phyloP scores from a whole-genome alignment of 2,329 filamentous ascomycete genomes.

The Zopfia rhizophila region DNA sequence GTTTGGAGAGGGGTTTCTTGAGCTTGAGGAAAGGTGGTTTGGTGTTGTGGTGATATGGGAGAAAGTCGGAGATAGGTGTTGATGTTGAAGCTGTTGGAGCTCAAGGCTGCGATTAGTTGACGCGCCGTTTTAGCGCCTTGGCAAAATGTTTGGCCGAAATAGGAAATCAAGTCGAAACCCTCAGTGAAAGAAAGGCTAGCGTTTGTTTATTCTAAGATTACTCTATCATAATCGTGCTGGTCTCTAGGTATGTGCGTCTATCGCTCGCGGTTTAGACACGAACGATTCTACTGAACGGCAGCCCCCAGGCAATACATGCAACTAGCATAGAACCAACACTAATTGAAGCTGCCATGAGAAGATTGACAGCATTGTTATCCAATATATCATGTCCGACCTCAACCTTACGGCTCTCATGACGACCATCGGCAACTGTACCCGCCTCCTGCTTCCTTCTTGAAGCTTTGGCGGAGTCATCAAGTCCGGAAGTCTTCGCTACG shows the following conservation, averaged over 20 bases:
- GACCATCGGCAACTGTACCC: constrained; percentile 42
- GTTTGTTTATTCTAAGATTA: too few relatives aligned
- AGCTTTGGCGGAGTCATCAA: constrained; percentile 33
- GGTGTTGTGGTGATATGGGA: constrained; percentile 3
- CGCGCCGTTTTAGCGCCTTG: constrained; percentile 46
- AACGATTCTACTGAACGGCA: constrained; percentile 39
- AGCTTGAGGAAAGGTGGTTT: constrained; percentile 1
- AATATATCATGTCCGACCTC: constrained; percentile 78
- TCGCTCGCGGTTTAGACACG: constrained; percentile 16
- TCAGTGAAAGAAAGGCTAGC: too few relatives aligned
- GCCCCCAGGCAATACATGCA: constrained; percentile 43
- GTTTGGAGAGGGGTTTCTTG: constrained; percentile 1
- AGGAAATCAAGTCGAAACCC: background rate
- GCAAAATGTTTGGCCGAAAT: constrained; percentile 20
- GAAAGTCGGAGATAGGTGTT: constrained; percentile 13
- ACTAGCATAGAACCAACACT: constrained; percentile 79
- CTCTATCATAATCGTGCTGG: too few relatives aligned
- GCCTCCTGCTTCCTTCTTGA: constrained; percentile 47
- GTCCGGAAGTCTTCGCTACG: constrained; percentile 46
- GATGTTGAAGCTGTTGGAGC: constrained; percentile 33
- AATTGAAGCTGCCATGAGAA: constrained; percentile 87
- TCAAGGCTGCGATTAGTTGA: constrained; percentile 42
- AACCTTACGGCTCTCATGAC: constrained; percentile 62
- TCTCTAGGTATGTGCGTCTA: too few relatives aligned
- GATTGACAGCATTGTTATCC: constrained; percentile 96